Percentiles rank a stretch among this genome's conserved stretches.
These are phyloP conservation scores for Oxyria digyna DNA, from an alignment of 148 eudicot genomes.

Conservation along the genomic window DNA sequence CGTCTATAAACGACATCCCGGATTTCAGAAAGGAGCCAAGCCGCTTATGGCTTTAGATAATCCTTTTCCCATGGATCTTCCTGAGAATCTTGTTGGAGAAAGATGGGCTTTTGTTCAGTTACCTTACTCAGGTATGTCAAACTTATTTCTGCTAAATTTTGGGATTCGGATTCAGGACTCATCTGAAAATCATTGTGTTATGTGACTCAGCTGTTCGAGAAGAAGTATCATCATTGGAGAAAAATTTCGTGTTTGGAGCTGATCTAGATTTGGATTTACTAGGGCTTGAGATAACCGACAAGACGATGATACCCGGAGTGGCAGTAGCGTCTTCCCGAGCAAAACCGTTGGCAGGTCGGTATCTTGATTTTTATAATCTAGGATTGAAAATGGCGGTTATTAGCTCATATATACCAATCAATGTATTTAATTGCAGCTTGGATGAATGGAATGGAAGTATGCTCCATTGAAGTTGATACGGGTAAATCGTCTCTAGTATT, in stretches of 20 bases:
- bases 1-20: constrained; percentile 80
- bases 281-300: constrained; percentile 74
- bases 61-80: constrained; percentile 93
- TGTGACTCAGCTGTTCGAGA: constrained; percentile 46
- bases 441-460: constrained; percentile 97
- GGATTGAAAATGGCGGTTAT: neutral
- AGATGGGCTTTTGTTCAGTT: constrained; percentile 97
- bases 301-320: constrained; percentile 82
- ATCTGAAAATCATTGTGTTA: neutral
- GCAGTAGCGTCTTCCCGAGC: constrained; percentile 90
- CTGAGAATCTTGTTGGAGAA: constrained; percentile 84
- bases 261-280: constrained; percentile 75
- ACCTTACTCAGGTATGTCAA: constrained; percentile 63
- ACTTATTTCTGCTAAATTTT: neutral
- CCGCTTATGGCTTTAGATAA: constrained; percentile 80
- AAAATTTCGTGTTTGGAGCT: constrained; percentile 61
- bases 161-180: neutral
- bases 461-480: constrained; percentile 75
- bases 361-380: neutral
- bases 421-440: constrained; percentile 43
- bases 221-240: constrained; percentile 46
- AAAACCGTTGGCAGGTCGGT: constrained; percentile 75
- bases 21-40: constrained; percentile 90
- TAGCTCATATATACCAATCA: neutral
- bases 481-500: constrained; percentile 40